Evolutionary conservation across 129 eudicot genomes (phyloP).

Genomic region (Lactuca sativa): DNA sequence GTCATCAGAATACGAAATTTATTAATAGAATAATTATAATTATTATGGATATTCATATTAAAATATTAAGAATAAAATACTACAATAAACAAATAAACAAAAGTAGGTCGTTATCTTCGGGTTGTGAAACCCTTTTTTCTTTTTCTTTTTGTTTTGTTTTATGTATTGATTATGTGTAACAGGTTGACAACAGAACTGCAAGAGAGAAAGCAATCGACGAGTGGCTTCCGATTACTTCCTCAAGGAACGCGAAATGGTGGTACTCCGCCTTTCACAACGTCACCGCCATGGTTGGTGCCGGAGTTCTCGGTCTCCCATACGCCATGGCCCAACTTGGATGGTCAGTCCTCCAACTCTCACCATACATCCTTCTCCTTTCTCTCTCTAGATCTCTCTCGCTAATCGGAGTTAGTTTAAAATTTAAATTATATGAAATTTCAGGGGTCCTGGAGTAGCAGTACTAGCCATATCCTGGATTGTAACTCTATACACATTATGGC

Average conservation of each 20-base stretch:
- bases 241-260: slow-evolving; percentile 67
- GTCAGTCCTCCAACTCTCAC: slow-evolving; percentile 21
- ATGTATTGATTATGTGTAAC: background rate
- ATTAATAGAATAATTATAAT: no score
- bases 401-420: background rate
- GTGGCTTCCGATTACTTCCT: slow-evolving; percentile 57
- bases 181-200: slow-evolving; percentile 40
- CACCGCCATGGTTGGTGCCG: slow-evolving; percentile 68
- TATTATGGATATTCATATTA: no score
- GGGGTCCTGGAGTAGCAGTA: slow-evolving; percentile 55
- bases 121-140: no score
- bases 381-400: background rate
- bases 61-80: no score
- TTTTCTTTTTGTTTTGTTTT: background rate
- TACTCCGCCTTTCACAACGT: slow-evolving; percentile 65
- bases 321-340: slow-evolving; percentile 71
- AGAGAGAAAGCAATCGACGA: slow-evolving; percentile 48
- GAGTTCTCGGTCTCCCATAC: slow-evolving; percentile 64
- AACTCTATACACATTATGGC: slow-evolving; percentile 55
- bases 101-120: no score
- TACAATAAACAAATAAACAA: no score
- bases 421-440: slow-evolving; percentile 11
- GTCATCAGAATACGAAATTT: no score
- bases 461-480: slow-evolving; percentile 43
- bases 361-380: background rate